Evolutionary conservation across 805 yeast species (phyloP).

Genomic region (Wickerhamomyces sydowiorum): DNA sequence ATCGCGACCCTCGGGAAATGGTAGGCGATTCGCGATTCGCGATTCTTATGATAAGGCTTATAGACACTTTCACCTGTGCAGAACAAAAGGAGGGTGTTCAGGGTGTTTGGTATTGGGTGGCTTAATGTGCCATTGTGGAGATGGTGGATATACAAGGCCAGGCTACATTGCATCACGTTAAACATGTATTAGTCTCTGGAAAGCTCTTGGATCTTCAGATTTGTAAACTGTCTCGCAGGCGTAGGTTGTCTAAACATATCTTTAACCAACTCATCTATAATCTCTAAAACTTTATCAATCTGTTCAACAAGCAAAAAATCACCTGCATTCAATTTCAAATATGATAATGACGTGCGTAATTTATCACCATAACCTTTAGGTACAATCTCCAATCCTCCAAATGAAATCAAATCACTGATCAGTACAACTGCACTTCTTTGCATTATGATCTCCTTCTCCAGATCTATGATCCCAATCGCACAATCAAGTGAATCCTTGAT

Average conservation of each 20-base stretch:
- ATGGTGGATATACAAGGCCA: too few relatives aligned
- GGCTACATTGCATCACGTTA: slow-evolving; percentile 4
- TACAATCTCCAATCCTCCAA: slow-evolving; percentile 41
- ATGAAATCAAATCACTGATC: slow-evolving; percentile 51
- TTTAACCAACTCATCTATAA: slow-evolving; percentile 20
- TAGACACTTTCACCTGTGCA: too few relatives aligned
- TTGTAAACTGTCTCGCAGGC: slow-evolving; percentile 1
- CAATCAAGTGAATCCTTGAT: slow-evolving; percentile 66
- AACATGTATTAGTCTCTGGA: slow-evolving; percentile 2
- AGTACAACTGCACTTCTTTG: slow-evolving; percentile 73
- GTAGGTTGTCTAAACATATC: slow-evolving; percentile 3
- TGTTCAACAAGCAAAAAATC: slow-evolving; percentile 61
- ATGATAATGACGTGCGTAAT: slow-evolving; percentile 37
- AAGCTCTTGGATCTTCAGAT: neutral
- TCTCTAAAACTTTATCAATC: slow-evolving; percentile 32
- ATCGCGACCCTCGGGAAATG: too few relatives aligned
- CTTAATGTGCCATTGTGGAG: too few relatives aligned
- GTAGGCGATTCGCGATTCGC: too few relatives aligned
- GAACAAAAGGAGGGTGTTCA: too few relatives aligned
- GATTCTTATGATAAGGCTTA: too few relatives aligned
- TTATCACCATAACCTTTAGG: slow-evolving; percentile 43
- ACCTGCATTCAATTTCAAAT: slow-evolving; percentile 39
- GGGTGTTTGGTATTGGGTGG: too few relatives aligned
- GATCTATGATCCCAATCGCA: slow-evolving; percentile 64
- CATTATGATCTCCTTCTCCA: slow-evolving; percentile 50